Evolutionary conservation across 108 stramenopile genomes (phyloP).

Genomic region (Nitzschia sp.): DNA sequence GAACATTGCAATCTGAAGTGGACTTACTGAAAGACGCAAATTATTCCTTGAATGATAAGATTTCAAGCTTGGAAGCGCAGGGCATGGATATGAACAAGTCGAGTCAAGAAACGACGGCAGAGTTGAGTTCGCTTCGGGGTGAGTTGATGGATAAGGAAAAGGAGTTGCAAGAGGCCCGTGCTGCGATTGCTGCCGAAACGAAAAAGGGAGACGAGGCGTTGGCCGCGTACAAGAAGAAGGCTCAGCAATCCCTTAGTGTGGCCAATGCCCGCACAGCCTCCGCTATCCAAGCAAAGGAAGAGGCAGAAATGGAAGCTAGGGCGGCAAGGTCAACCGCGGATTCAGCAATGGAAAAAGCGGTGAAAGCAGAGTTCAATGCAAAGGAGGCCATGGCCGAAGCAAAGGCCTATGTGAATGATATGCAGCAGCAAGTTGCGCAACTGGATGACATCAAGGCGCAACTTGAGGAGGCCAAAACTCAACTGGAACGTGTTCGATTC

Average conservation of each 20-base stretch:
- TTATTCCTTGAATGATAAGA: slow-evolving; percentile 41
- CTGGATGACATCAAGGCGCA: slow-evolving; percentile 38
- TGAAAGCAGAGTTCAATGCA: slow-evolving; percentile 58
- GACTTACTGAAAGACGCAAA: slow-evolving; percentile 56
- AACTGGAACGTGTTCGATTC: slow-evolving; percentile 30
- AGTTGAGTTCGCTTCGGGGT: slow-evolving; percentile 37
- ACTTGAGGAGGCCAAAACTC: slow-evolving; percentile 30
- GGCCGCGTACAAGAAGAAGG: slow-evolving; percentile 83
- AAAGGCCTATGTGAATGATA: slow-evolving; percentile 41
- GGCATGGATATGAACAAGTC: slow-evolving; percentile 57
- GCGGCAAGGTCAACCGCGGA: slow-evolving; percentile 72
- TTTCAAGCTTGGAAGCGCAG: slow-evolving; percentile 52
- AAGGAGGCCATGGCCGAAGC: slow-evolving; percentile 61
- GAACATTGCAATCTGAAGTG: slow-evolving; percentile 54
- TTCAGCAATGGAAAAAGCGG: slow-evolving; percentile 66
- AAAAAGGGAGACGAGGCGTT: slow-evolving; percentile 69
- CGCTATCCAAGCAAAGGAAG: slow-evolving; percentile 83
- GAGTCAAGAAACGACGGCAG: slow-evolving; percentile 57
- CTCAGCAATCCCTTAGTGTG: slow-evolving; percentile 72
- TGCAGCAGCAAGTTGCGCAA: slow-evolving; percentile 39
- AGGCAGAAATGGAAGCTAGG: slow-evolving; percentile 83
- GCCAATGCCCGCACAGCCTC: slow-evolving; percentile 79
- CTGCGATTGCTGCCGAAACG: slow-evolving; percentile 48
- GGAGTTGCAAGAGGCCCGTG: slow-evolving; percentile 51
- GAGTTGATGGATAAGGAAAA: slow-evolving; percentile 42